phyloP scores from a whole-genome alignment of 2,329 filamentous ascomycete species.

The Emericellopsis atlantica region DNA sequence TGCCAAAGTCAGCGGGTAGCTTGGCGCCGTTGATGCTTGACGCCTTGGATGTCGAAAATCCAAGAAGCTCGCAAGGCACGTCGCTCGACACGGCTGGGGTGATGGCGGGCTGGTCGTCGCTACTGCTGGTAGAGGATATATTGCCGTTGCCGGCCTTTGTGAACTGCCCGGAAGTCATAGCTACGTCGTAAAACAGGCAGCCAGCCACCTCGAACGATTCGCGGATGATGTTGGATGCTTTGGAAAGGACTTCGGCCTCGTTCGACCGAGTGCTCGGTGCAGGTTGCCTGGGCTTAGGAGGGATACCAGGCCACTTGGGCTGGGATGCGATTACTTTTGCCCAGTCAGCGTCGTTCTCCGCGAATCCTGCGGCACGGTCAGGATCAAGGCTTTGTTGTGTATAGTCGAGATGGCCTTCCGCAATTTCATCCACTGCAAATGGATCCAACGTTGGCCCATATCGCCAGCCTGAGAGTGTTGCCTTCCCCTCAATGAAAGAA shows the following conservation, averaged over 20 bases:
- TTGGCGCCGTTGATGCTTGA: constrained; percentile 18
- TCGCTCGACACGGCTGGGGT: not conserved
- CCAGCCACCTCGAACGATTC: constrained; percentile 27
- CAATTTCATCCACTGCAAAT: not conserved
- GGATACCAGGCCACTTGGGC: not conserved
- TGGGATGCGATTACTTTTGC: not conserved
- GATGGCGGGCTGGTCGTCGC: not conserved
- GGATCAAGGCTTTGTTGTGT: not conserved
- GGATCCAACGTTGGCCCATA: not conserved
- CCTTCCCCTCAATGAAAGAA: constrained; percentile 20
- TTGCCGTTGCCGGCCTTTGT: not conserved
- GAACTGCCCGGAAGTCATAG: not conserved
- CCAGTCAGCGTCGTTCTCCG: not conserved
- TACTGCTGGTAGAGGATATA: not conserved
- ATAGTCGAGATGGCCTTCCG: not conserved
- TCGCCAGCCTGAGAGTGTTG: constrained; percentile 13
- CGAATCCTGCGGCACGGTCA: no score
- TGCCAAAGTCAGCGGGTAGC: constrained; percentile 4
- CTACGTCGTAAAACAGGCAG: constrained; percentile 14
- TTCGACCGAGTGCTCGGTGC: not conserved
- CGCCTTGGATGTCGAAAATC: constrained; percentile 19
- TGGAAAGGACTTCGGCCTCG: constrained; percentile 20
- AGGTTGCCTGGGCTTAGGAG: not conserved
- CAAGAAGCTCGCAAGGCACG: constrained; percentile 18
- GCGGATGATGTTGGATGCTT: constrained; percentile 28